phyloP scores from a whole-genome alignment of 768 basidiomycete species.

The Auricularia sp. region DNA sequence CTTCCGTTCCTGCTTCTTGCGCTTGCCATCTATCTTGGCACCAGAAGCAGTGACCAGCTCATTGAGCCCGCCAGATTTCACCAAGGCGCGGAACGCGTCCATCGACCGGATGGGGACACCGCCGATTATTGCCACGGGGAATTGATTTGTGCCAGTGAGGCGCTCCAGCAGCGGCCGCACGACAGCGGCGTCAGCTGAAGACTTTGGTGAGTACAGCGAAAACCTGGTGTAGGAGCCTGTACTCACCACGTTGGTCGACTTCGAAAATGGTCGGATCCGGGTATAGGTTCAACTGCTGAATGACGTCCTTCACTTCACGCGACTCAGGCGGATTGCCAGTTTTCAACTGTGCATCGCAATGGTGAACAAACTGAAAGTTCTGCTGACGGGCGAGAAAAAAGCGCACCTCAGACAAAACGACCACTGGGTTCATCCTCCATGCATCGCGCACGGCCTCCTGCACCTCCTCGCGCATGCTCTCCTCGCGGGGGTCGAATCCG shows the following conservation, averaged over 20 bases:
- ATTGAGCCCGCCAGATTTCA: no score
- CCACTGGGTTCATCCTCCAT: constrained; percentile 64
- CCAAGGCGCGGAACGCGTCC: no score
- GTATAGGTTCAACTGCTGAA: constrained; percentile 43
- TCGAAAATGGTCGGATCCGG: constrained; percentile 61
- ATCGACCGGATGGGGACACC: no score
- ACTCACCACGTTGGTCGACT: constrained; percentile 47
- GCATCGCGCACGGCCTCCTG: constrained; percentile 48
- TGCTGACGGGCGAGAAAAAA: no score
- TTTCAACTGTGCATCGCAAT: constrained; percentile 26
- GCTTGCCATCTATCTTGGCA: no score
- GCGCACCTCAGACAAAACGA: constrained; percentile 52
- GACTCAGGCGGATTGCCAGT: constrained; percentile 52
- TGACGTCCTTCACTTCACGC: constrained; percentile 53
- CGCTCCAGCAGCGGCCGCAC: constrained; percentile 52
- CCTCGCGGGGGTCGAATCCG: constrained; percentile 54
- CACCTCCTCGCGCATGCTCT: constrained; percentile 51
- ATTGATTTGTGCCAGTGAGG: constrained; percentile 39
- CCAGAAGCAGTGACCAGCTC: no score
- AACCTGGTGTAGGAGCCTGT: constrained; percentile 5
- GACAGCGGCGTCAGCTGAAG: constrained; percentile 49
- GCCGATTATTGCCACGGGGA: constrained; percentile 62
- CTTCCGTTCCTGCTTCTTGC: no score
- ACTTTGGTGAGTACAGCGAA: not conserved
- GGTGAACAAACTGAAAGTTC: no score